Evolutionary conservation across 257 asterid genomes (phyloP).

Genomic region (Jacaranda mimosifolia): DNA sequence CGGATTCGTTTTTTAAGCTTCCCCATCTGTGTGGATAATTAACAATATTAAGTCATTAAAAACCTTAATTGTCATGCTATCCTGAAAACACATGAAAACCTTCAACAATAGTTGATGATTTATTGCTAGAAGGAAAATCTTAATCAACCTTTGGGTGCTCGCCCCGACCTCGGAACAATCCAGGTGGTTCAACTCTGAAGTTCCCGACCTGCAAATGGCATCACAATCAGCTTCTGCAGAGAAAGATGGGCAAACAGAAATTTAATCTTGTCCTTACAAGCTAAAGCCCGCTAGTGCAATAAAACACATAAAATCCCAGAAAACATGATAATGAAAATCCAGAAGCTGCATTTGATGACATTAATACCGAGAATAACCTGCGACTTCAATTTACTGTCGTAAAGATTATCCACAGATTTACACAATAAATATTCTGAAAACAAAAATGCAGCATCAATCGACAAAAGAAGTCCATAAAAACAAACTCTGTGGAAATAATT

Average conservation of each 20-base stretch:
- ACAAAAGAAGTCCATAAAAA: not conserved
- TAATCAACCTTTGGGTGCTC: constrained; percentile 92
- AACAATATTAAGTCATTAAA: constrained; percentile 34
- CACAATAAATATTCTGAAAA: not conserved
- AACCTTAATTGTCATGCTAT: constrained; percentile 20
- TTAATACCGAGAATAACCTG: constrained; percentile 5
- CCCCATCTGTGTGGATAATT: constrained; percentile 73
- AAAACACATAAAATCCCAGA: constrained; percentile 23
- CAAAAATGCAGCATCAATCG: not conserved
- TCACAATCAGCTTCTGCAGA: constrained; percentile 33
- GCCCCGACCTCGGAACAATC: constrained; percentile 97
- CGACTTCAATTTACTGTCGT: constrained; percentile 21
- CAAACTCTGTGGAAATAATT: not conserved
- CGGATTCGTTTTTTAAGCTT: constrained; percentile 86
- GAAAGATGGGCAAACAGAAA: constrained; percentile 26
- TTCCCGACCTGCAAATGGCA: constrained; percentile 84
- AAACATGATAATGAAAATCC: constrained; percentile 9
- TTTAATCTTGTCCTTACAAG: constrained; percentile 1
- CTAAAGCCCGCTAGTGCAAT: not conserved
- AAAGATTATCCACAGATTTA: constrained; percentile 5
- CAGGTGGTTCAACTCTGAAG: constrained; percentile 99
- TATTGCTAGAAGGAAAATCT: constrained; percentile 13
- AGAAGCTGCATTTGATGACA: constrained; percentile 11
- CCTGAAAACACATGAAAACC: not conserved
- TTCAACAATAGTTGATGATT: not conserved